Conservation (phyloP, 257 asterid species). For the Solanum etuberosum region DNA sequence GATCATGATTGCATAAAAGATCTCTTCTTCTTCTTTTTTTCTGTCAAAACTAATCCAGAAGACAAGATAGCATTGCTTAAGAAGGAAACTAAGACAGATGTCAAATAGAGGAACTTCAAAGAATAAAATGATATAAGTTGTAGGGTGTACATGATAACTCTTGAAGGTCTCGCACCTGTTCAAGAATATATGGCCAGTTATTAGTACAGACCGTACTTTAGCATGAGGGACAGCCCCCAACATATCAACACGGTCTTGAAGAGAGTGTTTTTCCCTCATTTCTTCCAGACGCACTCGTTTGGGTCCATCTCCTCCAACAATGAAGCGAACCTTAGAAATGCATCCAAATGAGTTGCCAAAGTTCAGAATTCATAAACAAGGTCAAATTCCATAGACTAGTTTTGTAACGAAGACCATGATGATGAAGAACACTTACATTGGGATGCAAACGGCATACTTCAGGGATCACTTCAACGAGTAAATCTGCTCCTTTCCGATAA, state of each 20-base stretch:
- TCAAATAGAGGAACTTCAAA: not conserved
- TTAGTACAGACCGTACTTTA: constrained; percentile 79
- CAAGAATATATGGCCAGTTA: constrained; percentile 12
- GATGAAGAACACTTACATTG: constrained; percentile 37
- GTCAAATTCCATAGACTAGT: not conserved
- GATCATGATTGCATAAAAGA: not conserved
- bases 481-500: constrained; percentile 87
- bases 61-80: not conserved
- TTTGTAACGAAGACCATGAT: not conserved
- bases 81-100: not conserved
- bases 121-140: not conserved
- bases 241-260: constrained; percentile 97
- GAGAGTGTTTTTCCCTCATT: constrained; percentile 96
- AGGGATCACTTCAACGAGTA: constrained; percentile 93
- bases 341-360: constrained; percentile 2
- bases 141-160: not conserved
- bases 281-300: constrained; percentile 94
- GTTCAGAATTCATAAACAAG: not conserved
- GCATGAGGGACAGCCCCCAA: constrained; percentile 97
- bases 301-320: constrained; percentile 98
- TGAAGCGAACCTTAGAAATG: constrained; percentile 63
- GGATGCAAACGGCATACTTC: constrained; percentile 78
- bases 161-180: not conserved
- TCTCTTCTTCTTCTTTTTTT: not conserved
- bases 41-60: not conserved